Evolutionary conservation across 768 basidiomycete species (phyloP).

Genomic region (Amanita pseudoporphyria): DNA sequence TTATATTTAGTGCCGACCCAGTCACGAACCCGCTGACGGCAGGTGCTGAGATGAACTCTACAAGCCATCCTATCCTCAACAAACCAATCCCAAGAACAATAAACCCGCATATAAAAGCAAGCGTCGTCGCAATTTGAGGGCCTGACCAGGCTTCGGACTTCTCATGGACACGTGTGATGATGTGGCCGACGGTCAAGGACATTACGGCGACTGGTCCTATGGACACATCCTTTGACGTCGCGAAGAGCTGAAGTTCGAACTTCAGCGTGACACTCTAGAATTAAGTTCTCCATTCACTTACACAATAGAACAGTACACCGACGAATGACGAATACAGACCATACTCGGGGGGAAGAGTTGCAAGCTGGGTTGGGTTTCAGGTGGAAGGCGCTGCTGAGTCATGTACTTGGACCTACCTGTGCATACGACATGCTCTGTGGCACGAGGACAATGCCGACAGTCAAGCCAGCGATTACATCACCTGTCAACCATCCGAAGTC

Average conservation of each 20-base stretch:
- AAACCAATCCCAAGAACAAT: conserved; percentile 88
- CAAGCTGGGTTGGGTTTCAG: conserved; percentile 40
- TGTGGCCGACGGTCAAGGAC: conserved; percentile 79
- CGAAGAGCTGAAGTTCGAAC: conserved; percentile 61
- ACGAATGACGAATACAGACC: conserved; percentile 94
- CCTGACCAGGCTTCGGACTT: conserved; percentile 49
- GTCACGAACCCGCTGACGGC: conserved; percentile 94
- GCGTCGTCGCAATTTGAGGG: conserved; percentile 72
- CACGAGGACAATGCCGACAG: conserved; percentile 92
- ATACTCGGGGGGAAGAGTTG: conserved; percentile 77
- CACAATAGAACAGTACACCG: conserved; percentile 77
- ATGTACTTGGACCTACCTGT: conserved; percentile 29
- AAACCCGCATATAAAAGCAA: conserved; percentile 85
- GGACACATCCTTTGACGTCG: conserved; percentile 97
- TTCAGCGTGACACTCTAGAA: conserved; percentile 3
- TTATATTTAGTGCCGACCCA: conserved; percentile 92
- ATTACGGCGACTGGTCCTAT: conserved; percentile 99
- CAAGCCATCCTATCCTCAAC: conserved; percentile 84
- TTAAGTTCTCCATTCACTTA: conserved; percentile 23
- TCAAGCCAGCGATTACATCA: conserved; percentile 84
- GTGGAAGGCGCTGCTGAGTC: background rate
- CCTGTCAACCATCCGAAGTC: conserved; percentile 76
- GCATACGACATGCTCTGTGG: conserved; percentile 94
- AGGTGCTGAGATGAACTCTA: conserved; percentile 87
- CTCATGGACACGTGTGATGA: conserved; percentile 58